Conservation (phyloP, 1,139 yeast genomes). For the Pichia sp. region DNA sequence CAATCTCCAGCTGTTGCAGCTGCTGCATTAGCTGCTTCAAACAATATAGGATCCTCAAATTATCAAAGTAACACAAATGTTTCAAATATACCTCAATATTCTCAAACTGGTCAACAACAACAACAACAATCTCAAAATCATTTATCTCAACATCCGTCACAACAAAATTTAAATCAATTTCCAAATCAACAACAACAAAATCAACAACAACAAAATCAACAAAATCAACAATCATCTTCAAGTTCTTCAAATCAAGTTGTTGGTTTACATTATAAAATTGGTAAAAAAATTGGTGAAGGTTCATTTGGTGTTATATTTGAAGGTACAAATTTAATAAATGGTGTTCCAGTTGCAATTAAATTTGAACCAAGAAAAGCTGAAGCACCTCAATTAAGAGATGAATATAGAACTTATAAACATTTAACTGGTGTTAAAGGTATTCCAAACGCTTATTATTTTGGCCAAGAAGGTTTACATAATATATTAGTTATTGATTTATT, state of each 20-base stretch:
- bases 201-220: slow-evolving; percentile 3
- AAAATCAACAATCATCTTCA: slow-evolving; percentile 11
- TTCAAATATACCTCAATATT: slow-evolving; percentile 26
- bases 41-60: slow-evolving; percentile 16
- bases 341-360: slow-evolving; percentile 71
- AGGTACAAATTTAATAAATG: slow-evolving; percentile 70
- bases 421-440: slow-evolving; percentile 56
- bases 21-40: slow-evolving; percentile 27
- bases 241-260: slow-evolving; percentile 45
- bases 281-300: slow-evolving; percentile 81
- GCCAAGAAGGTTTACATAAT: slow-evolving; percentile 95
- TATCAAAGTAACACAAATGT: slow-evolving; percentile 21
- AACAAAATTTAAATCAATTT: slow-evolving; percentile 1
- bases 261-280: slow-evolving; percentile 73
- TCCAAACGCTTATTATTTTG: slow-evolving; percentile 78
- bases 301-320: slow-evolving; percentile 80
- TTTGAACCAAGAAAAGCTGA: slow-evolving; percentile 76
- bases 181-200: slow-evolving; percentile 2
- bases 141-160: slow-evolving; percentile 1
- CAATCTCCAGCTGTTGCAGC: slow-evolving; percentile 28
- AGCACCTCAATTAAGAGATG: slow-evolving; percentile 76
- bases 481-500: slow-evolving; percentile 86
- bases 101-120: slow-evolving; percentile 10
- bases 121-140: slow-evolving; percentile 3
- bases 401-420: slow-evolving; percentile 66